Evolutionary conservation across 2,329 filamentous ascomycete species (phyloP).

Genomic region (Hypomyces perniciosus): DNA sequence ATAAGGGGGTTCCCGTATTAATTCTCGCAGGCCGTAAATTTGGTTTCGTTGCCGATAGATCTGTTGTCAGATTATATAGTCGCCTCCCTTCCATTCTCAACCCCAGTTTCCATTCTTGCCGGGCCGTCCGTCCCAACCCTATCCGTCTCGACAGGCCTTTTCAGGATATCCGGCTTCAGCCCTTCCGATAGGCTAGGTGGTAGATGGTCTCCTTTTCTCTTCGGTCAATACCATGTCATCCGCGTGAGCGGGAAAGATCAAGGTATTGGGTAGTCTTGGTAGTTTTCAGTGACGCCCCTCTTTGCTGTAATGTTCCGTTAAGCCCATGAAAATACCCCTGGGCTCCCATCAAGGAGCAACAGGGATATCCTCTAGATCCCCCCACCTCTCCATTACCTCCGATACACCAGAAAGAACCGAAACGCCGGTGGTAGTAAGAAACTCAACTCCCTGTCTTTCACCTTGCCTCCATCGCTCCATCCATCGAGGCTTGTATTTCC

Average conservation of each 20-base stretch:
- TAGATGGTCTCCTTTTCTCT: not conserved
- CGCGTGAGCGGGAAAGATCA: not conserved
- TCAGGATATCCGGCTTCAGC: not conserved
- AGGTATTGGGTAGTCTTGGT: not conserved
- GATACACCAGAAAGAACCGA: not conserved
- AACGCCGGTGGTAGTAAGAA: not conserved
- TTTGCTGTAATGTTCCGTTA: not conserved
- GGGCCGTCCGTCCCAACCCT: not conserved
- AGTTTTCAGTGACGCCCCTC: not conserved
- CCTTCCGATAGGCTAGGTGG: not conserved
- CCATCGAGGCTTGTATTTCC: constrained; percentile 35
- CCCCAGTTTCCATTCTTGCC: constrained; percentile 1
- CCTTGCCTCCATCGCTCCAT: constrained; percentile 24
- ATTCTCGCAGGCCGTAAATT: not conserved
- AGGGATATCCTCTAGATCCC: no score
- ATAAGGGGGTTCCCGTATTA: not conserved
- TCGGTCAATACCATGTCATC: not conserved
- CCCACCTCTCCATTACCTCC: not conserved
- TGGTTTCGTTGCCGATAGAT: constrained; percentile 21
- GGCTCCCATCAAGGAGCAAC: no score
- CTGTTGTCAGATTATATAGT: constrained; percentile 29
- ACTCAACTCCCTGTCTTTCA: constrained; percentile 13
- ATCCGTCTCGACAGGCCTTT: not conserved
- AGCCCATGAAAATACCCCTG: no score
- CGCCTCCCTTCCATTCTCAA: constrained; percentile 17